A percentile compares a stretch with the other conserved stretches of the same genome.
Evolutionary conservation across 768 basidiomycete species (phyloP).

Genomic region (Lactarius sp.): DNA sequence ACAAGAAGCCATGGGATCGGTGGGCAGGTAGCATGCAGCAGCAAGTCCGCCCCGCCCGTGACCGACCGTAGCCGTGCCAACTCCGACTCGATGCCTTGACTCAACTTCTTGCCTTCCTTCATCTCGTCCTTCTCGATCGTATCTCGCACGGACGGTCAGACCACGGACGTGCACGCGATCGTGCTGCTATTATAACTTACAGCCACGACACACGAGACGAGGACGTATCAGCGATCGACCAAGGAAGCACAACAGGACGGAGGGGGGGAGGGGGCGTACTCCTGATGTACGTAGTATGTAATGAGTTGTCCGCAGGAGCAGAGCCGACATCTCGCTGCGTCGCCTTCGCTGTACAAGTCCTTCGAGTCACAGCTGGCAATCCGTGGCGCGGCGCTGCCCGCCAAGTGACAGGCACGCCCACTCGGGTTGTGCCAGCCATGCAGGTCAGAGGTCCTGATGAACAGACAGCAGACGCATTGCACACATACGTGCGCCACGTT

Average conservation of each 20-base stretch:
- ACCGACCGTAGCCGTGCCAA: not conserved
- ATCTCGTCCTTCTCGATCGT: too few species aligned
- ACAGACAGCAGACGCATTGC: not conserved
- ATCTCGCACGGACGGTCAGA: too few species aligned
- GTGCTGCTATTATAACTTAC: not conserved
- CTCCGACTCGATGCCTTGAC: not conserved
- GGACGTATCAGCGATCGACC: not conserved
- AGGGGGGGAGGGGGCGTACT: not conserved
- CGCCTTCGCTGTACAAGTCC: not conserved
- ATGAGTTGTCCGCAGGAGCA: not conserved
- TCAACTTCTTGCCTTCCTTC: not conserved
- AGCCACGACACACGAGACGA: not conserved
- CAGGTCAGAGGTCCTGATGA: not conserved
- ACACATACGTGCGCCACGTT: not conserved
- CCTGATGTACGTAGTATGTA: not conserved
- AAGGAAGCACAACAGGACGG: not conserved
- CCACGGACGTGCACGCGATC: too few species aligned
- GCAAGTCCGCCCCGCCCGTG: not conserved
- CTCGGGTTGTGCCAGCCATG: not conserved
- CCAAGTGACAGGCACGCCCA: not conserved
- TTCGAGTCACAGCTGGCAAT: not conserved
- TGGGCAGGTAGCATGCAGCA: not conserved
- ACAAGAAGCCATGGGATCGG: too few species aligned
- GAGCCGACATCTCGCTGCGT: not conserved
- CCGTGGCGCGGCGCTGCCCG: constrained; percentile 7